A percentile compares a stretch with the other conserved stretches of the same genome.
Conservation (phyloP, 202 grass and related monocot genomes). For the Schoenoplectus tabernaemontani region DNA sequence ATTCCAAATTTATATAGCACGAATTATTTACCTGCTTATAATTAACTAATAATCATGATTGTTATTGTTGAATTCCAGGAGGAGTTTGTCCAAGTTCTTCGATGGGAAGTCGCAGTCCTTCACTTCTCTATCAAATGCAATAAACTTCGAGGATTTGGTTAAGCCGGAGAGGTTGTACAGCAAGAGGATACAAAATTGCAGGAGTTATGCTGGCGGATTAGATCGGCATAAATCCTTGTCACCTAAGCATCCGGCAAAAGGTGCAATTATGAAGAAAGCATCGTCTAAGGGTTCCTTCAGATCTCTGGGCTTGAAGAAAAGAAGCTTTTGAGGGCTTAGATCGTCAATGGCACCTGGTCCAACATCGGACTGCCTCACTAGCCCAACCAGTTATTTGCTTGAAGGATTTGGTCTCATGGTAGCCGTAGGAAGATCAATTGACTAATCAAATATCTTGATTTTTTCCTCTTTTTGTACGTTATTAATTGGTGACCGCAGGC, state of each 20-base stretch:
- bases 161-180: constrained; percentile 46
- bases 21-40: neutral
- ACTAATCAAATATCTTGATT: constrained; percentile 21
- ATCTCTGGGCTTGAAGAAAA: constrained; percentile 5
- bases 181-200: constrained; percentile 37
- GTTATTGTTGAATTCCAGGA: constrained; percentile 29
- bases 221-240: constrained; percentile 23
- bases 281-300: neutral
- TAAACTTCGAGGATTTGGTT: constrained; percentile 48
- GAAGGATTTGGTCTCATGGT: constrained; percentile 5
- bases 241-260: constrained; percentile 25
- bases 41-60: neutral
- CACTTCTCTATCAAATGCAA: constrained; percentile 48
- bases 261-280: neutral
- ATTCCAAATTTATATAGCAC: neutral
- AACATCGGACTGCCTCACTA: constrained; percentile 21
- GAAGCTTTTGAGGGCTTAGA: constrained; percentile 19
- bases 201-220: constrained; percentile 47
- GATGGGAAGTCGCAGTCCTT: constrained; percentile 75
- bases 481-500: neutral
- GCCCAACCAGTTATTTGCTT: constrained; percentile 51
- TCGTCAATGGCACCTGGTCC: neutral
- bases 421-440: neutral
- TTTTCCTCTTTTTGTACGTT: neutral
- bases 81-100: constrained; percentile 57